phyloP scores from a whole-genome alignment of 495 filamentous ascomycete species.

The Aspergillus carlsbadensis region DNA sequence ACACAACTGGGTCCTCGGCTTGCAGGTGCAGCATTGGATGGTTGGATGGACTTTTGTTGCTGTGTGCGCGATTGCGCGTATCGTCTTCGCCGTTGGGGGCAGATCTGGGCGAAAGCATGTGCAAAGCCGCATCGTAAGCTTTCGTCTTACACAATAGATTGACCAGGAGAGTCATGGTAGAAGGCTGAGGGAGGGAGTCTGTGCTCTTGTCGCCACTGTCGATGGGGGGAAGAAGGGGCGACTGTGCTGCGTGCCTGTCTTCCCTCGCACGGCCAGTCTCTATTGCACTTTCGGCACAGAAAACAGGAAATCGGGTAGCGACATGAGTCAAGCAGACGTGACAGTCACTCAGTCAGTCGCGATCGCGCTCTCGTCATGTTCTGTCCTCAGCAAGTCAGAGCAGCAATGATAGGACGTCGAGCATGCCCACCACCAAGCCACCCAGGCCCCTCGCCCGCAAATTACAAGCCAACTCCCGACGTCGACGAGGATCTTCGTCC shows the following conservation, averaged over 20 bases:
- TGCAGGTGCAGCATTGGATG: neutral
- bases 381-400: neutral
- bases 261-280: neutral
- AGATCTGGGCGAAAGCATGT: neutral
- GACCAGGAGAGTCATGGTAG: neutral
- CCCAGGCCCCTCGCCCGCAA: neutral
- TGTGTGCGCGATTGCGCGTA: neutral
- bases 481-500: neutral
- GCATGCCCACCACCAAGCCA: constrained; percentile 3
- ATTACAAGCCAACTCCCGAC: neutral
- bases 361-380: neutral
- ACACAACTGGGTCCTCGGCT: neutral
- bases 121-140: neutral
- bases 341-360: neutral
- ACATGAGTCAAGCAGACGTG: neutral
- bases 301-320: neutral
- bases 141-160: neutral
- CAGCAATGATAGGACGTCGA: neutral
- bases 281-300: neutral
- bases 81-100: neutral
- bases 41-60: neutral
- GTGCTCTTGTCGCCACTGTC: neutral
- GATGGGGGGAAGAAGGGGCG: neutral
- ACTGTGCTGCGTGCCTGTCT: neutral
- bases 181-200: neutral